Percentiles rank a stretch among this genome's conserved stretches.
Evolutionary conservation across 495 filamentous ascomycete genomes (phyloP).

Genomic region (Neurospora hispaniola): DNA sequence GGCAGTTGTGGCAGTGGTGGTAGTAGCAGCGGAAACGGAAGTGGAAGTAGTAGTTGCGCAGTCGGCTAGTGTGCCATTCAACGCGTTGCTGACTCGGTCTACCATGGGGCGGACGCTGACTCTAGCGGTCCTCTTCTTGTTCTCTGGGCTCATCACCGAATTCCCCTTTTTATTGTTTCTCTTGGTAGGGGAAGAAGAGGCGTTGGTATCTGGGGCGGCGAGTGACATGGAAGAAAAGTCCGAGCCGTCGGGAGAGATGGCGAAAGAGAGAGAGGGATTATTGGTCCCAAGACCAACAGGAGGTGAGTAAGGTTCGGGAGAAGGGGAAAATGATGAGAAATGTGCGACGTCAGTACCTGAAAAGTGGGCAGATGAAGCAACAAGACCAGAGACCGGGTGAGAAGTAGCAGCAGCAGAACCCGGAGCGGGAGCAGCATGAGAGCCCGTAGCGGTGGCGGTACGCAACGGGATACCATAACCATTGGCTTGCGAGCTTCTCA

Average conservation of each 20-base stretch:
- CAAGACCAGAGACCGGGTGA: not conserved
- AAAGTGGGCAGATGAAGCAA: not conserved
- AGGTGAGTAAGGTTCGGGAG: not conserved
- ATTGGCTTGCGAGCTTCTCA: not conserved
- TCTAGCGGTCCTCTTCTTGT: not conserved
- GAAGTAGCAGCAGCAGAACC: not conserved
- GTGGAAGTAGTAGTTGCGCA: not conserved
- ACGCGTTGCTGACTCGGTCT: not conserved
- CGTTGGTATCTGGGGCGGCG: not conserved
- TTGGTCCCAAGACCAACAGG: not conserved
- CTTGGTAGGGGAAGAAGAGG: not conserved
- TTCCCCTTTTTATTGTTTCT: not conserved
- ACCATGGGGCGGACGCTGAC: no score
- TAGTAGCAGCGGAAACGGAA: no score
- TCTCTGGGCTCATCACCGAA: not conserved
- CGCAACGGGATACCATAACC: not conserved
- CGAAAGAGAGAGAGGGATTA: not conserved
- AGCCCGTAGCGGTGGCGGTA: not conserved
- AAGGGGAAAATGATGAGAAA: not conserved
- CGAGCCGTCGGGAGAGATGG: not conserved
- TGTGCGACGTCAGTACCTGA: not conserved
- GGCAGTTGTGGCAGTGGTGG: no score
- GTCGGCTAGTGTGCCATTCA: no score
- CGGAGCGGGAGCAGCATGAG: not conserved
- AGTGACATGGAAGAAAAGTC: not conserved